A percentile compares a stretch with the other conserved stretches of the same genome.
Conservation (phyloP, 768 basidiomycete species). For the Ramaria rubella region DNA sequence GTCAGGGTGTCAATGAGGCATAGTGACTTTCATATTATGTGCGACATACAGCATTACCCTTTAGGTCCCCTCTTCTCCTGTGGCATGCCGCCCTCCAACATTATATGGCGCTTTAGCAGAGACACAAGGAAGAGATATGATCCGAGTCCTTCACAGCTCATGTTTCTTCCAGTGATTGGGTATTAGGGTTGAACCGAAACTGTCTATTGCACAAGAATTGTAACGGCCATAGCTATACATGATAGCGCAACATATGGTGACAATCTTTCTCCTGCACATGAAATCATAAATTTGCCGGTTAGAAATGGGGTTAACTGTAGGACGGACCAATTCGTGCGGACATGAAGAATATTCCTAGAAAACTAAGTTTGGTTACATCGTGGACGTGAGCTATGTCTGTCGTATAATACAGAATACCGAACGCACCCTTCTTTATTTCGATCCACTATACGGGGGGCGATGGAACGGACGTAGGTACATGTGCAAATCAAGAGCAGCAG, state of each 20-base stretch:
- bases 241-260: conserved; percentile 95
- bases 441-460: conserved; percentile 86
- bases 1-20: too few species aligned
- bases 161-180: too few species aligned
- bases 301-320: not conserved
- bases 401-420: not conserved
- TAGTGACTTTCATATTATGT: too few species aligned
- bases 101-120: too few species aligned
- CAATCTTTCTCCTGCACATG: conserved; percentile 74
- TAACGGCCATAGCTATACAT: conserved; percentile 87
- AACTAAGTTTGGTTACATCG: too few species aligned
- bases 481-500: conserved; percentile 93
- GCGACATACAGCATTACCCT: too few species aligned
- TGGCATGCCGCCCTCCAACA: too few species aligned
- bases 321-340: conserved; percentile 85
- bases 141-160: too few species aligned
- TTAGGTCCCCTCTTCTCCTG: too few species aligned
- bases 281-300: not conserved
- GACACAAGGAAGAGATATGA: too few species aligned
- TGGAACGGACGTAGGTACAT: conserved; percentile 89
- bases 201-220: conserved; percentile 43
- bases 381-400: too few species aligned
- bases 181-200: too few species aligned
- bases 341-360: conserved; percentile 91
- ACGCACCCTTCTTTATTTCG: conserved; percentile 89